Base-by-base conservation (phyloP, 2,329 filamentous ascomycete genomes). In the Aphanocladium album region DNA sequence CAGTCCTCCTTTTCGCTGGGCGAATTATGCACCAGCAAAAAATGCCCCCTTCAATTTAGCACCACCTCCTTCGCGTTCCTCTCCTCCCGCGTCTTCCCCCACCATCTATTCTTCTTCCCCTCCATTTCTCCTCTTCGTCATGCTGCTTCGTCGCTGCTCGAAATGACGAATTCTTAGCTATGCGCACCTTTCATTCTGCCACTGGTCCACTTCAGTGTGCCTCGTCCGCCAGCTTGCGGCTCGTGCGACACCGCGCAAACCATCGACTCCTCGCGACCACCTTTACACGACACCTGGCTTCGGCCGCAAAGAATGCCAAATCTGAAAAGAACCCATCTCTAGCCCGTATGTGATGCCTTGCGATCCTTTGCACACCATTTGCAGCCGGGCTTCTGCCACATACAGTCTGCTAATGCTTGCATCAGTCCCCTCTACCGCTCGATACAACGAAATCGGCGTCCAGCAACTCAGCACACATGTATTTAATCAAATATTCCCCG, bases 401-500 rank as follows among this genome's bases (percentile, higher is more conserved):
- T 11, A 12, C 30, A 6, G 52, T 30, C 61, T 47, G 62, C 67
- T 62, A 62, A 62, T 53, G 27, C 21, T 46, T 21, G 43, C 45
- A 59, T 23, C 63, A 81, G 78, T 83, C 33, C 70, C 76, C 0
- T 82, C 83, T 7, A 76, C 82, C 60, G 80, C 91, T 53, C 87
- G 95, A 66, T 91, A 89, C 78, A 99, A 96, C 76, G 90, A 96
- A 67, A 93, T 99, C 68, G 91, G 91, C 57, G 91, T 99, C 43
- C 95, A 99, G 76, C 93, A 98, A 70, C 79, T 99, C 67, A 97
- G 92, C 79, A 81, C 83, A 62, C 83, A 93, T 77, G 82, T 99
- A 49, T 90, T 93, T 73, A 72, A 83, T 1, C 95, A 98, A 74
- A 77, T 99, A 46, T 99, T 99, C 70, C 85, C 84, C 5, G 76